Percentiles rank a stretch among this genome's conserved stretches.
These are phyloP conservation scores for Elsinoe batatas DNA, from an alignment of 2,329 filamentous ascomycete species.

Conservation along the genomic window DNA sequence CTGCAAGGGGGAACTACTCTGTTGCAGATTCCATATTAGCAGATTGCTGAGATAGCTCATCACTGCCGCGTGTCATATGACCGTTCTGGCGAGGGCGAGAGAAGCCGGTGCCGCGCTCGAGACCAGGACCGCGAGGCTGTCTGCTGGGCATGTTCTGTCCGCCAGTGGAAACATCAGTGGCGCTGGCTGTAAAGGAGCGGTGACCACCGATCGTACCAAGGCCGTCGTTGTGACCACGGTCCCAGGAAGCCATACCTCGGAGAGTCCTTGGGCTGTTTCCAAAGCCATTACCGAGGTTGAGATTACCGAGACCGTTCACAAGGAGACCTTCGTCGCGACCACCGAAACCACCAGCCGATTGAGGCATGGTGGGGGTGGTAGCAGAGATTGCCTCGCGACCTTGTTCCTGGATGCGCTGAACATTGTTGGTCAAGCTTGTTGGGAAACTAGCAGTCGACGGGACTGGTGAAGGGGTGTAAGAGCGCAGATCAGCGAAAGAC, in stretches of 20 bases:
- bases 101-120: constrained; percentile 51
- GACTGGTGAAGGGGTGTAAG: constrained; percentile 88
- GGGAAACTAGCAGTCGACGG: constrained; percentile 84
- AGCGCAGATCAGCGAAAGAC: constrained; percentile 90
- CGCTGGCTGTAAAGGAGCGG: constrained; percentile 48
- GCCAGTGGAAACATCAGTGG: constrained; percentile 44
- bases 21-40: constrained; percentile 38
- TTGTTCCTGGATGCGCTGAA: constrained; percentile 52
- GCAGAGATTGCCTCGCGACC: constrained; percentile 47
- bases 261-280: constrained; percentile 49
- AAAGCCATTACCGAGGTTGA: constrained; percentile 45
- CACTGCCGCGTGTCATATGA: constrained; percentile 52
- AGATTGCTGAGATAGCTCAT: constrained; percentile 52
- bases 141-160: constrained; percentile 42
- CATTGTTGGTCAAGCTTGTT: constrained; percentile 53
- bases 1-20: constrained; percentile 1
- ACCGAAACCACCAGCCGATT: constrained; percentile 34
- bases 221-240: constrained; percentile 38
- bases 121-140: constrained; percentile 52
- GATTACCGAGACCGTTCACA: constrained; percentile 52
- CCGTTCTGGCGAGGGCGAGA: constrained; percentile 48
- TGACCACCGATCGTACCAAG: constrained; percentile 53
- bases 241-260: constrained; percentile 53
- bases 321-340: constrained; percentile 45
- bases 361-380: constrained; percentile 56